Evolutionary conservation across 2,329 filamentous ascomycete species (phyloP), one percentile per base, ranked within the genome.

Genomic region (Penicillium sp.): DNA sequence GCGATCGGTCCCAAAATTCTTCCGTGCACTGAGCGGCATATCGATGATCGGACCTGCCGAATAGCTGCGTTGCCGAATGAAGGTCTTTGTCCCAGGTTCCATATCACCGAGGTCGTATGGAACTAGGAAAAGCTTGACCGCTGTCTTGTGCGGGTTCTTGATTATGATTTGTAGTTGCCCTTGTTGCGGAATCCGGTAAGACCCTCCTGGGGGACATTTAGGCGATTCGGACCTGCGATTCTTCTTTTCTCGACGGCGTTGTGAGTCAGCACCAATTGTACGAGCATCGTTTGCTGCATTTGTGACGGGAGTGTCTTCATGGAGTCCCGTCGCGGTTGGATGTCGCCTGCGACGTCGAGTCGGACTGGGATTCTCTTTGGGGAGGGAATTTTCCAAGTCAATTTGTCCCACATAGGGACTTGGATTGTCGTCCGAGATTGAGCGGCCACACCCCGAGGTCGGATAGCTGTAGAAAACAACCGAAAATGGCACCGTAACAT

Each of bases 71-170:
- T 99, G 94, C 31, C 94, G 86, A 59, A 99, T 89, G 66, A 97
- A 97, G 0, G 94, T 99, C 75, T 97, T 97, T 16, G 91, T 95
- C 0, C 92, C 92, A 0, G 91, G 84, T 60, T 94, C 89, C 93
- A 99, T 99, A 50, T 91, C 93, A 1, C 86, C 83, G 1, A 99
- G 80, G 70, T 97, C 92, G 66, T 97, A 99, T 0, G 93, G 94
- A 3, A 99, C 86, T 25, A 97, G 81, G 66, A 97, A 97, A 0
- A 99, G 80, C 73, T 99, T 97, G 53, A 97, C 93, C 1, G 94
- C 94, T 4, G 94, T 97, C 72, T 97, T 97, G 77, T 97, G 96
- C 16, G 92, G 93, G 68, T 97, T 99, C 73, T 97, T 97, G 72
- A 99, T 91, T 60, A 99, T 88, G 62, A 99, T 96, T 68, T 99